Evolutionary conservation across 352 stramenopile species (phyloP).

Genomic region (Pythium rishiriense): DNA sequence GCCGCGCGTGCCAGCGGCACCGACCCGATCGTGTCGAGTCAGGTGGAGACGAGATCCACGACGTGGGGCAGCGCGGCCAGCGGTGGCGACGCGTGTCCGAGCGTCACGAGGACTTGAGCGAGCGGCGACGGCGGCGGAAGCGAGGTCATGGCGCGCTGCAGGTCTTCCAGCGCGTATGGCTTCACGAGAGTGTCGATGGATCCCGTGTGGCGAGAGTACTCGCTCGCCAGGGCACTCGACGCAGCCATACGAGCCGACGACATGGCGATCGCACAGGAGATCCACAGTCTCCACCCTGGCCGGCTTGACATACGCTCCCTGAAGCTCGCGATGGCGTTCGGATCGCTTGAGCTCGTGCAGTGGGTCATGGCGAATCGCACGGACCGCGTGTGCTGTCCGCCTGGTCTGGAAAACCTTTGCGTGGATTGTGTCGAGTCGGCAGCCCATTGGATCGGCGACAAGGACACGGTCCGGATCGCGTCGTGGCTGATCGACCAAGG

Average conservation of each 20-base stretch:
- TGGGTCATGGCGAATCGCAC: not conserved
- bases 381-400: not conserved
- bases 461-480: not conserved
- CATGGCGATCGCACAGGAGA: not conserved
- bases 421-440: not conserved
- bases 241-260: conserved; percentile 1
- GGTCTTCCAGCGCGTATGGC: too few relatives aligned
- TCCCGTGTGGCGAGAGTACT: not conserved
- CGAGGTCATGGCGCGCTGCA: too few relatives aligned
- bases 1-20: too few relatives aligned
- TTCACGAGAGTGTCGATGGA: too few relatives aligned
- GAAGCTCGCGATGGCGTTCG: not conserved
- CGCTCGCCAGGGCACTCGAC: not conserved
- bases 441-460: not conserved
- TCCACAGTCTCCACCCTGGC: conserved; percentile 1
- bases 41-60: not conserved
- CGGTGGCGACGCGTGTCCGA: not conserved
- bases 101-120: not conserved
- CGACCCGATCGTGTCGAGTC: not conserved
- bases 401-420: not conserved
- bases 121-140: too few relatives aligned
- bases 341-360: not conserved
- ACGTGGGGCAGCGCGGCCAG: not conserved
- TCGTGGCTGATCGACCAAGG: not conserved
- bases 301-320: not conserved